Evolutionary conservation across 2,329 filamentous ascomycete species (phyloP).

Genomic region (Alternaria dauci): DNA sequence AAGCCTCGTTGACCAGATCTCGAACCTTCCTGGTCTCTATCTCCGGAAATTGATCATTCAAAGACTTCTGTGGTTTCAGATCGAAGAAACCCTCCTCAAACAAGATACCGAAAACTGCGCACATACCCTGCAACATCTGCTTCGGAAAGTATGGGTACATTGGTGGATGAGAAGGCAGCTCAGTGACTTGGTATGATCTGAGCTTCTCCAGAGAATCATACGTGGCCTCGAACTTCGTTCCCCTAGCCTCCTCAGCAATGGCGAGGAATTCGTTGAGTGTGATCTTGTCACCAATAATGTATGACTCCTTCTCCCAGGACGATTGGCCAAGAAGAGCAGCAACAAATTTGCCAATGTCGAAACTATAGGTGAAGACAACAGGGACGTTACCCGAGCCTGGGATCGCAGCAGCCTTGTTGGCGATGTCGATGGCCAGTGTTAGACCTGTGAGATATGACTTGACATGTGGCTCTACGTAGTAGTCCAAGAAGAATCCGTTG

Average conservation of each 20-base stretch:
- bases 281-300: not conserved
- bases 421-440: conserved; percentile 16
- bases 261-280: not conserved
- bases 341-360: conserved; percentile 21
- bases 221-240: not conserved
- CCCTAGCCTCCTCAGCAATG: not conserved
- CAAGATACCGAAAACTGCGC: not conserved
- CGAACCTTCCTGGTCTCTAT: not conserved
- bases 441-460: conserved; percentile 11
- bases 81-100: not conserved
- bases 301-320: not conserved
- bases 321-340: conserved; percentile 8
- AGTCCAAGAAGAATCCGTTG: conserved; percentile 25
- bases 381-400: conserved; percentile 23
- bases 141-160: conserved; percentile 21
- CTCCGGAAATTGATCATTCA: not conserved
- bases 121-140: conserved; percentile 3
- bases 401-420: conserved; percentile 21
- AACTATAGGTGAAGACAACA: conserved; percentile 23
- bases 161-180: conserved; percentile 18
- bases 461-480: conserved; percentile 10
- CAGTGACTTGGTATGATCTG: conserved; percentile 19
- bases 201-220: conserved; percentile 24
- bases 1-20: not conserved
- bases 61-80: not conserved